Conservation (phyloP, 805 yeast genomes). For the Candida stauntonica region DNA sequence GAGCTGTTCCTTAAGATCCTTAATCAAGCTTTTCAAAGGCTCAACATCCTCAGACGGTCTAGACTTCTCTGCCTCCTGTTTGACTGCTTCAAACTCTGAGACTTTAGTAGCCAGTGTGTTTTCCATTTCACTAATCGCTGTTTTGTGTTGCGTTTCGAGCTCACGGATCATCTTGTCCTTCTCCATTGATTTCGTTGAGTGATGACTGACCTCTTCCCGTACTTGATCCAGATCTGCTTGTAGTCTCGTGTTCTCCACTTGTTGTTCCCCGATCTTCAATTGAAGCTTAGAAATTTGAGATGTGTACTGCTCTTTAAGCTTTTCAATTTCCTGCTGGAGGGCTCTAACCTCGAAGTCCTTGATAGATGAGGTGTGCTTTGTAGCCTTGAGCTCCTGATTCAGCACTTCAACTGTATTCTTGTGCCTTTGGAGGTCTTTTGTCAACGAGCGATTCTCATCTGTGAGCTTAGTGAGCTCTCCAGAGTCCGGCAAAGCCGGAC, state of each 20-base stretch:
- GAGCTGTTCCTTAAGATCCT: conserved; percentile 1
- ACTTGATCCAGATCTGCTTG: conserved; percentile 7
- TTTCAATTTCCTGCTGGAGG: conserved; percentile 4
- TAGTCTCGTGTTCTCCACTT: conserved; percentile 11
- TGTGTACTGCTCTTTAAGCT: conserved; percentile 10
- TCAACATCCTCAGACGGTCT: conserved; percentile 3
- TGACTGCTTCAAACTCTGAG: conserved; percentile 4
- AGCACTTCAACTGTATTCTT: conserved; percentile 11
- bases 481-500: conserved; percentile 2
- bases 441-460: conserved; percentile 13
- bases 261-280: conserved; percentile 21
- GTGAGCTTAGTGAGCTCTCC: conserved; percentile 10
- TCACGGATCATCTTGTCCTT: conserved; percentile 7
- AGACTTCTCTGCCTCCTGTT: background rate
- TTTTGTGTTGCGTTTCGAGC: conserved; percentile 4
- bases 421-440: conserved; percentile 10
- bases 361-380: conserved; percentile 10
- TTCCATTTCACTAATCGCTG: conserved; percentile 1
- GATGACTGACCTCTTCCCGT: conserved; percentile 7
- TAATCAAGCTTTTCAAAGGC: conserved; percentile 1
- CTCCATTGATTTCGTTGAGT: conserved; percentile 4
- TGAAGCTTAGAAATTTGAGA: conserved; percentile 4
- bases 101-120: conserved; percentile 3
- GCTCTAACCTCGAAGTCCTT: conserved; percentile 18
- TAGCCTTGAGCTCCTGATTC: conserved; percentile 16